Evolutionary conservation across 495 filamentous ascomycete species (phyloP), one percentile per base, ranked within the genome.

Genomic region (Podospora anserina): DNA sequence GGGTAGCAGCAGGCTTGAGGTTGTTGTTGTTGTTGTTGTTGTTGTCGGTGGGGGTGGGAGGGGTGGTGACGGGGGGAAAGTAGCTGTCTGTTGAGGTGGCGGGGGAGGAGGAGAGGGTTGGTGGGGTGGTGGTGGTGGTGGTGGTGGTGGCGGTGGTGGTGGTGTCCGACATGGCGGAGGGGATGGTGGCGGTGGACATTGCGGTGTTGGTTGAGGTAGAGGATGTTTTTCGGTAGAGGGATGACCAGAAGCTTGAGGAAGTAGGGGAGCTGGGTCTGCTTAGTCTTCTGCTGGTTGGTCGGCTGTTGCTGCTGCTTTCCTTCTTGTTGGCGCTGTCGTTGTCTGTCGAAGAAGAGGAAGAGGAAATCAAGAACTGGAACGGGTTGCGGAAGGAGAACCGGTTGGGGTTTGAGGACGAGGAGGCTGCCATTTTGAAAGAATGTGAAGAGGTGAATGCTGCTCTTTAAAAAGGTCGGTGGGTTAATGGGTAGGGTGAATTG

Each of bases 361-460:
- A 23, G 23, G 23, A 23, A 26, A 32, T 18, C 0, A 63, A 63
- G 32, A 63, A 63, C 1, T 28, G 60, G 9, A 63, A 63, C 5
- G 61, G 61, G 32, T 63, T 63, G 27, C 30, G 27, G 32, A 63
- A 20, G 27, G 61, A 19, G 32, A 63, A 63, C 1, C 59, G 59
- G 16, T 27, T 32, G 9, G 39, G 7, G 39, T 49, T 49, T 15
- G 55, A 20, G 18, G 55, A 58, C 18, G 55, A 20, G 18, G 55
- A 58, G 55, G 55, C n/a, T 20, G 55, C n/a, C 61, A 63, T 63
- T 23, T 5, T 63, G 32, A 32, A 39, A 19, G 11, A 4, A 6
- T 4, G 23, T 61, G 20, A 4, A 30, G 23, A 20, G 30, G 2
- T 23, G 23, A 26, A 26, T 30, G 30, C 2, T 61, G 4, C 59